Base-by-base conservation (phyloP, 108 stramenopile species). In the Chaetoceros tenuissimus region DNA sequence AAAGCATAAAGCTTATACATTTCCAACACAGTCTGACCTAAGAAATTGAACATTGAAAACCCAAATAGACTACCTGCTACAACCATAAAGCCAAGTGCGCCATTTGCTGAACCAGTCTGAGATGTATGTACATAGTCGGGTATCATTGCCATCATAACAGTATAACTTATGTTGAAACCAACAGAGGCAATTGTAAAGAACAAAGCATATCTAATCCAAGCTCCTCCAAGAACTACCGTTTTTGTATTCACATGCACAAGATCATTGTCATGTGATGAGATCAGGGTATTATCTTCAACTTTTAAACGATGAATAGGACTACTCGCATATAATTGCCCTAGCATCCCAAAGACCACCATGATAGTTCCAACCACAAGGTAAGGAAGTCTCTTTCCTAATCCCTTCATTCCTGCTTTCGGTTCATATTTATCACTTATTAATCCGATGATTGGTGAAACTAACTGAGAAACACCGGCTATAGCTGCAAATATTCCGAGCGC, bases 141-240 rank as follows among this genome's bases (percentile, higher is more conserved):
- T 40, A 81, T 72, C 28, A 80, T n/a, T 19, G 76, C 79, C n/a
- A 85, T 55, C 79, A 85, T 81, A 64, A 78, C 74, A 46, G 67
- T 62, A 60, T 78, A 85, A 49, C 64, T 64, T 5, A 75, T 63
- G 56, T 78, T 85, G 24, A 63, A 28, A 20, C 34, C 26, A 20
- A 51, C 16, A 34, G 40, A 52, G 26, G 17, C 5, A 13, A 62
- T 3, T 18, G 60, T 31, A 23, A 51, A 62, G 27, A 31, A 50
- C 13, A 27, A 7, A 3, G 60, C 10, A 28, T 62, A 62, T 40
- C 13, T 5, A 40, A 40, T 13, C 34, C 34, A 40, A 40, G 34
- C 34, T 40, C 34, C 34, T 10, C 34, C 34, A 40, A 40, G 34
- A 40, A 40, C 13, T 40, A 10, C 34, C 13, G 34, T 40, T 40